These are phyloP conservation scores for Sanghuangporus baumii DNA, from an alignment of 1,284 basidiomycete genomes.

Conservation along the genomic window DNA sequence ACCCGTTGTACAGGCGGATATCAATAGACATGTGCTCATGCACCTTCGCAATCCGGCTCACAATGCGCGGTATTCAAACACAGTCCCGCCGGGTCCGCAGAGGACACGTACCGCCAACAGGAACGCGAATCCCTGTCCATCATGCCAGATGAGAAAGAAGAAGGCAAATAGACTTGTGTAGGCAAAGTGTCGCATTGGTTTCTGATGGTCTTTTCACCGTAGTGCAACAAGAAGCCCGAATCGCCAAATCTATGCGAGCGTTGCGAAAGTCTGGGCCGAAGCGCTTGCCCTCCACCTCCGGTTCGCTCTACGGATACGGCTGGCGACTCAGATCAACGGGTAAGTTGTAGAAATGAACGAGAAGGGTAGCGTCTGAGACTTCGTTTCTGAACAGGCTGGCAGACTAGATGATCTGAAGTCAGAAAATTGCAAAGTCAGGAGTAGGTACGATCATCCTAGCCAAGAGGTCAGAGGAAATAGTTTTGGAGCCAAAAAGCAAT, in stretches of 20 bases:
- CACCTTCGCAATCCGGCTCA: not conserved
- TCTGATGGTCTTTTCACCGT: not conserved
- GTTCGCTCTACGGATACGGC: too few relatives aligned
- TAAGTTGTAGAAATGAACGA: not conserved
- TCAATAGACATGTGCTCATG: too few relatives aligned
- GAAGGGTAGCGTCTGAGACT: too few relatives aligned
- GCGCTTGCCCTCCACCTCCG: not conserved
- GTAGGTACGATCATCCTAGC: too few relatives aligned
- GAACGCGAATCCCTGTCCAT: conserved; percentile 1
- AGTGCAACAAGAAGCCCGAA: not conserved
- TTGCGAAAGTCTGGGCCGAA: not conserved
- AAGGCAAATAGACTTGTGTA: not conserved
- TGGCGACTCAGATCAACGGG: not conserved
- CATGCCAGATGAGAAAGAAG: conserved; percentile 1
- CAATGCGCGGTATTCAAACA: not conserved
- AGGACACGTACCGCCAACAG: not conserved
- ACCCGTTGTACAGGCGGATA: too few relatives aligned
- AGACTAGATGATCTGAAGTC: too few relatives aligned
- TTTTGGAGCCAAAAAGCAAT: too few relatives aligned
- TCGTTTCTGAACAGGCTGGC: too few relatives aligned
- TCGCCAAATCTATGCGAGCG: not conserved
- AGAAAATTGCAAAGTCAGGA: too few relatives aligned
- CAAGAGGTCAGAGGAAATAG: too few relatives aligned
- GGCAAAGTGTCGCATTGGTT: not conserved
- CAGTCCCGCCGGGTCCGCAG: not conserved